Base-by-base conservation (phyloP, 805 yeast genomes). In the Ogataea neopini region DNA sequence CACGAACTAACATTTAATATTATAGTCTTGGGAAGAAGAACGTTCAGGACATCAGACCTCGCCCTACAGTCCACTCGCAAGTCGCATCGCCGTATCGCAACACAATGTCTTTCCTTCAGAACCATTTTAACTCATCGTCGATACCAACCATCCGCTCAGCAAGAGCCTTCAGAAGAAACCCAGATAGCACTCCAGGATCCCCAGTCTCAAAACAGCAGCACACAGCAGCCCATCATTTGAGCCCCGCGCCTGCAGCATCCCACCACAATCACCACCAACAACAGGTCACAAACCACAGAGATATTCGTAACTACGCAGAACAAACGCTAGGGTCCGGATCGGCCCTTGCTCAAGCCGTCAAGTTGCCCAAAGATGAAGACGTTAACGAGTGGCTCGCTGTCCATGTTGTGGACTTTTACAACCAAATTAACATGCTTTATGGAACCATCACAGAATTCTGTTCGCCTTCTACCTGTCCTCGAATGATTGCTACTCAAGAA, bases 401-500 rank as follows among this genome's bases (percentile, higher is more conserved):
- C 10, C 96, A 92, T 64, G 94, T 92, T n/a, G 97, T 91, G 14
- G 98, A 92, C 67, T 94, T 92, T 63, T 92, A 88, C 70, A 91
- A 91, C 65, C 99, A 92, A 65, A 84, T 92, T 56, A 92, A 92
- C 68, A 94, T 92, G 99, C 73, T 92, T 6, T 92, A 94, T 59
- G 97, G 97, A 8, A 83, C 97, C 3, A 87, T 94, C 54, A 92
- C 98, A 1, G 96, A 90, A 69, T 91, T 94, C 62, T 94, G 99
- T 66, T 89, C 97, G 0, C 97, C 98, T 2, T 67, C 72, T n/a
- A 79, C 95, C 2, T 94, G 99, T 65, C 98, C 99, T 2, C 73
- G 94, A 49, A 94, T 94, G 99, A 91, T 88, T 48, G 99, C 99
- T 17, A 92, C 98, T 0, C 94, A 86, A 51, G 97, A 91, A 70